A percentile compares a stretch with the other conserved stretches of the same genome.
phyloP scores from a whole-genome alignment of 192 early-diverging fungal genomes.

The Coemansia sp. region DNA sequence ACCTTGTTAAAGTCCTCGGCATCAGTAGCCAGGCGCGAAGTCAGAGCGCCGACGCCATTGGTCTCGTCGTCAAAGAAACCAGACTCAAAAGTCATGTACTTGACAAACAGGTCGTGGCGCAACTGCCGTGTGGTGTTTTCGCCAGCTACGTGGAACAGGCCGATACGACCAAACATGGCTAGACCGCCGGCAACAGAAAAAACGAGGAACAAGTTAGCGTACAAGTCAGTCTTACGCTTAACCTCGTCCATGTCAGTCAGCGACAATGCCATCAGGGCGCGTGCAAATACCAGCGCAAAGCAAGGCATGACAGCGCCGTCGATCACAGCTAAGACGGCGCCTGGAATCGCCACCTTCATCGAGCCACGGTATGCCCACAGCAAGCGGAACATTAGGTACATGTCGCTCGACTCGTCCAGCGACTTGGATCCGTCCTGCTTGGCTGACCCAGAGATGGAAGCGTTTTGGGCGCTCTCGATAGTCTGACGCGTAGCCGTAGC shows the following conservation, averaged over 20 bases:
- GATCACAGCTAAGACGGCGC: slow-evolving; percentile 37
- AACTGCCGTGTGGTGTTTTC: slow-evolving; percentile 68
- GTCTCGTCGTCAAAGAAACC: slow-evolving; percentile 74
- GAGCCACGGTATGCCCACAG: slow-evolving; percentile 31
- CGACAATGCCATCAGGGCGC: slow-evolving; percentile 37
- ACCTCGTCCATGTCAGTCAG: slow-evolving; percentile 26
- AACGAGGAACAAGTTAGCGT: slow-evolving; percentile 54
- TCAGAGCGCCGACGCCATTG: slow-evolving; percentile 74
- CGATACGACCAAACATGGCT: slow-evolving; percentile 60
- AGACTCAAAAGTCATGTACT: slow-evolving; percentile 73
- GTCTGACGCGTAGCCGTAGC: slow-evolving; percentile 38
- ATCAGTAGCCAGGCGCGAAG: slow-evolving; percentile 72
- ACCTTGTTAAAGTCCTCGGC: slow-evolving; percentile 61
- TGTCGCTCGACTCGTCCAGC: slow-evolving; percentile 36
- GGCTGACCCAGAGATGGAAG: neutral
- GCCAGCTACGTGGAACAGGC: slow-evolving; percentile 64
- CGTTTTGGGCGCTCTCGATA: slow-evolving; percentile 22
- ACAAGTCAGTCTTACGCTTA: slow-evolving; percentile 35
- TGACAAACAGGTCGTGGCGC: slow-evolving; percentile 65
- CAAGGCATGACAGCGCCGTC: slow-evolving; percentile 79
- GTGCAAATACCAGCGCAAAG: slow-evolving; percentile 73
- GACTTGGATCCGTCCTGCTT: slow-evolving; percentile 7
- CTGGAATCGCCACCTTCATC: slow-evolving; percentile 37
- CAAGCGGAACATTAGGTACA: slow-evolving; percentile 25
- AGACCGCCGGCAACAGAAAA: slow-evolving; percentile 58